Base-by-base conservation (phyloP, 352 stramenopile species). In the Phytophthora pinifolia region DNA sequence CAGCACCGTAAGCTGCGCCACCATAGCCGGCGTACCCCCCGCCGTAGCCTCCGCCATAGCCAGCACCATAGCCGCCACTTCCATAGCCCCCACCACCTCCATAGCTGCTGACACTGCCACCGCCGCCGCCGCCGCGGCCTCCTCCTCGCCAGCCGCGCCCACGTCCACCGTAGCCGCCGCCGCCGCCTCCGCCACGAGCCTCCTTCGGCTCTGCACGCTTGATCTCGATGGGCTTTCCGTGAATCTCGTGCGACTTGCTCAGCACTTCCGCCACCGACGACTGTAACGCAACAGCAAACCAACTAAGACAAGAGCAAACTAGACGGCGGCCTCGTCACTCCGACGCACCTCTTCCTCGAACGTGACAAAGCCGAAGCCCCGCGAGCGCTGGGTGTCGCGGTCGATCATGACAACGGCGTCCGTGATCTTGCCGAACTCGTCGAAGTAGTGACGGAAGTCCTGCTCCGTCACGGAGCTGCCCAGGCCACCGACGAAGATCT, bases 361-460 rank as follows among this genome's bases (percentile, higher is more conserved):
- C 12, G 86, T 97, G 25, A 98, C 74, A 55, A 98, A 98, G 25
- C 91, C 92, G 61, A 98, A 98, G 47, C 92, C 92, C 9, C 92
- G 82, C 18, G 84, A 96, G 45, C 88, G 79, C 58, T 96, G 77
- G 10, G 92, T 97, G 37, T 97, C 84, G 25, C 90, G 86, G 62
- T 98, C 91, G 50, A 96, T 91, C 91, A 97, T 98, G 44, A 98
- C 89, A 25, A 98, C 84, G 0, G 89, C 87, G 52, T 97, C 88
- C 25, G 84, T 94, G 52, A 97, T 94, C 55, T 76, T 83, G 53
- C 92, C 92, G 58, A 81, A 98, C 50, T 89, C 79, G 51, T 96
- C 83, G 52, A 98, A 98, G 72, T 98, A 97, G 52, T 81, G 65
- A 35, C 83, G 75, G 65, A 98, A 97, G 54, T 97, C 89, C 46